These are phyloP conservation scores for Trichoderma sp. DNA, from an alignment of 2,329 filamentous ascomycete genomes.

Conservation along the genomic window DNA sequence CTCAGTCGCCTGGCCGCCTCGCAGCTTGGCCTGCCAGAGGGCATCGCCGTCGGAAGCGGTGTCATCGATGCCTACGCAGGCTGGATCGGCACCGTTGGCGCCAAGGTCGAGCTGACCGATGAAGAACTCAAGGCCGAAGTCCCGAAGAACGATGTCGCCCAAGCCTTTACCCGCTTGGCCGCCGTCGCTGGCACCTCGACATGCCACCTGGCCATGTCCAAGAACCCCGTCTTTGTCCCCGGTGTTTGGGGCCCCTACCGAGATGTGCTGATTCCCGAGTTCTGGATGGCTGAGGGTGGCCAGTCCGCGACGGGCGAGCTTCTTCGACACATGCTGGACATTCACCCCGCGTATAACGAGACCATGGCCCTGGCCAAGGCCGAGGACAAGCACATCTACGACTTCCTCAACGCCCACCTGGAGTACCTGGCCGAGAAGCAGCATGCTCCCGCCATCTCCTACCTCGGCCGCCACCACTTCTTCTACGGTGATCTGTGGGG, in stretches of 20 bases:
- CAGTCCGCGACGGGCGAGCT: constrained; percentile 96
- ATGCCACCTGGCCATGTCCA: constrained; percentile 95
- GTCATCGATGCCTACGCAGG: constrained; percentile 98
- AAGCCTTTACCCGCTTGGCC: constrained; percentile 89
- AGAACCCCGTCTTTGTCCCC: constrained; percentile 86
- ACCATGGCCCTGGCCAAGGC: constrained; percentile 77
- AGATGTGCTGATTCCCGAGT: constrained; percentile 87
- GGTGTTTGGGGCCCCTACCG: constrained; percentile 98
- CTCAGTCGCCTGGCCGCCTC: constrained; percentile 80
- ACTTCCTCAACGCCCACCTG: constrained; percentile 89
- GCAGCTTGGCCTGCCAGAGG: constrained; percentile 81
- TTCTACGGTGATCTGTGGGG: constrained; percentile 98
- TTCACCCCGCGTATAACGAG: constrained; percentile 85
- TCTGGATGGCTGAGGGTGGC: constrained; percentile 96
- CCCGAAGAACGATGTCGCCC: constrained; percentile 81
- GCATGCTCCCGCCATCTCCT: constrained; percentile 75
- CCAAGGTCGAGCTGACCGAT: constrained; percentile 76
- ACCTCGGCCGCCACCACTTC: constrained; percentile 91
- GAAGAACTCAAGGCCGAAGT: constrained; percentile 68
- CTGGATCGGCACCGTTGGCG: constrained; percentile 98
- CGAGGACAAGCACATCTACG: constrained; percentile 87
- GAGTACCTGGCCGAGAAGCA: constrained; percentile 70
- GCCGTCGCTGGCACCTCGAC: constrained; percentile 96
- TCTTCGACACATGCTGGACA: constrained; percentile 91
- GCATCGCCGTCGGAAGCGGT: constrained; percentile 90